Percentiles rank a stretch among this genome's conserved stretches.
phyloP scores from a whole-genome alignment of 768 basidiomycete species.

The Lyophyllum atratum region DNA sequence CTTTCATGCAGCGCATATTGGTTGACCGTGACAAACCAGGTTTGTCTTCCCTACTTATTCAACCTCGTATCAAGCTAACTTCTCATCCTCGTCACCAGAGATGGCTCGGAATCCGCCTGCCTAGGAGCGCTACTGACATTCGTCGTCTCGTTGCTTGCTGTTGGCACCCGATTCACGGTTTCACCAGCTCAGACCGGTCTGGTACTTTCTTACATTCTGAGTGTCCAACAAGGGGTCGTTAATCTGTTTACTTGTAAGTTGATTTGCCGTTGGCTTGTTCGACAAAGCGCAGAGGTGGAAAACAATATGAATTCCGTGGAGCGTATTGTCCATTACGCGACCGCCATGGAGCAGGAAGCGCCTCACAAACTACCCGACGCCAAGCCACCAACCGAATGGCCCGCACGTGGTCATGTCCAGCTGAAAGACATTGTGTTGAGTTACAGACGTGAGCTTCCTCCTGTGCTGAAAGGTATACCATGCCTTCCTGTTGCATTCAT shows the following conservation, averaged over 20 bases:
- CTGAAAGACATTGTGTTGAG: slow-evolving; percentile 76
- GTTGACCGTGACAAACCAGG: slow-evolving; percentile 84
- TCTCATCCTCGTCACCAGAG: slow-evolving; percentile 39
- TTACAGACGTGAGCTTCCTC: slow-evolving; percentile 87
- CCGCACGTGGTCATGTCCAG: slow-evolving; percentile 68
- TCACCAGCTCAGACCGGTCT: slow-evolving; percentile 81
- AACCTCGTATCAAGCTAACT: slow-evolving; percentile 14
- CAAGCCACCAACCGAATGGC: slow-evolving; percentile 71
- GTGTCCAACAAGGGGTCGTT: slow-evolving; percentile 66
- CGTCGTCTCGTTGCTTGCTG: slow-evolving; percentile 76
- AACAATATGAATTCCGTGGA: slow-evolving; percentile 93
- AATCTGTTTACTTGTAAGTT: not conserved
- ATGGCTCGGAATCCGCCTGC: slow-evolving; percentile 87
- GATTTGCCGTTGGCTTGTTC: slow-evolving; percentile 60
- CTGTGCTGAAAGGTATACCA: slow-evolving; percentile 70
- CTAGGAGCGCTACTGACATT: slow-evolving; percentile 75
- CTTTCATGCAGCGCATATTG: slow-evolving; percentile 71
- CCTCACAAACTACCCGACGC: slow-evolving; percentile 63
- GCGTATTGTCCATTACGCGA: slow-evolving; percentile 81
- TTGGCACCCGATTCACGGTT: slow-evolving; percentile 71
- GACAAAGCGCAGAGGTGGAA: slow-evolving; percentile 83
- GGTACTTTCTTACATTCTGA: slow-evolving; percentile 77
- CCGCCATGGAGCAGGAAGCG: slow-evolving; percentile 83
- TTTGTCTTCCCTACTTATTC: slow-evolving; percentile 21
- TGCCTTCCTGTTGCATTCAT: not conserved